These are phyloP conservation scores for Leishmania guyanensis DNA, from an alignment of 208 protist genomes.

Conservation along the genomic window DNA sequence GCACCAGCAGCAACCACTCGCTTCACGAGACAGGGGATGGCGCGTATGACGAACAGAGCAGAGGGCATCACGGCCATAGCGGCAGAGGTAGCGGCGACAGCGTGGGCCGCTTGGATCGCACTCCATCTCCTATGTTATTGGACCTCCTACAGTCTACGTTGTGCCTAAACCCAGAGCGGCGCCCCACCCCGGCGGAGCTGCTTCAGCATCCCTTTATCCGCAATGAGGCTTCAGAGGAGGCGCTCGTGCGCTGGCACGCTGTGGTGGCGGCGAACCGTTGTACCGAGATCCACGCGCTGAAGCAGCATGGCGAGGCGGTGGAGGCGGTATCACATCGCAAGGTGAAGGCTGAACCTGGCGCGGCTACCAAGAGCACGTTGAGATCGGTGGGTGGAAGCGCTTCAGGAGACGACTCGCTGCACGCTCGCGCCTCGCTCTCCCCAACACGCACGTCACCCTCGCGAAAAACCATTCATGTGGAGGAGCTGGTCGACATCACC, in stretches of 20 bases:
- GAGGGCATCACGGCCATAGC: not conserved
- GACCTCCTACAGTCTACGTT: conserved; percentile 67
- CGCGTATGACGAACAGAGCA: not conserved
- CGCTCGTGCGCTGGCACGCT: conserved; percentile 45
- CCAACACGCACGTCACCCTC: conserved; percentile 5
- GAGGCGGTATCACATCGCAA: not conserved
- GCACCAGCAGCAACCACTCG: not conserved
- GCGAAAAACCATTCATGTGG: not conserved
- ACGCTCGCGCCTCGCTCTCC: conserved; percentile 7
- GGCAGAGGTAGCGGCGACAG: not conserved
- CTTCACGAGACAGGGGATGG: not conserved
- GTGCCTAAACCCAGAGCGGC: conserved; percentile 44
- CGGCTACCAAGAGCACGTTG: not conserved
- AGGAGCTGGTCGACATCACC: conserved; percentile 6
- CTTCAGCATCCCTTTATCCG: conserved; percentile 84
- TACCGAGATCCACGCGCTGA: not conserved
- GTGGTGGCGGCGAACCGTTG: conserved; percentile 26
- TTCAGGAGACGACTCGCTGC: not conserved
- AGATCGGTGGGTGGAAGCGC: conserved; percentile 4
- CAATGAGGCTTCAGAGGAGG: conserved; percentile 12
- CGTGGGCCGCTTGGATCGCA: conserved; percentile 4
- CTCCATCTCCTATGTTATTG: conserved; percentile 51
- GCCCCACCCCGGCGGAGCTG: conserved; percentile 59
- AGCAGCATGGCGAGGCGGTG: not conserved
- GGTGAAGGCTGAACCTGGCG: not conserved